phyloP scores from a whole-genome alignment of 2,329 filamentous ascomycete genomes.

The Cadophora malorum region DNA sequence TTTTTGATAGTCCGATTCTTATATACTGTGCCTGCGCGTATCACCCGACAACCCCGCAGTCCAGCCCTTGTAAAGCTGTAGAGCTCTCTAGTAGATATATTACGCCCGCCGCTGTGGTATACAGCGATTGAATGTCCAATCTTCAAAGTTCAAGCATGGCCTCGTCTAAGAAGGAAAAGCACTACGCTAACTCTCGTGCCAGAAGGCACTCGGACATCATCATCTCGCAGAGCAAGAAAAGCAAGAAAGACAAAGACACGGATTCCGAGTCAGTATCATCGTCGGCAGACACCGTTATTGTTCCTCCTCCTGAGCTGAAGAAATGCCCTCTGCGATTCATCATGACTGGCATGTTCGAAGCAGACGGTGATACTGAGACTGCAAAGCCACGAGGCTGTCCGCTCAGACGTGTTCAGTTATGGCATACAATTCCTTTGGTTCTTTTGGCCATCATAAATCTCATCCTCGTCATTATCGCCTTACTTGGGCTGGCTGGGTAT shows the following conservation, averaged over 20 bases:
- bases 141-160: slow-evolving; percentile 33
- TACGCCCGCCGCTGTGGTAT: not conserved
- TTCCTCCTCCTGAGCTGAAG: slow-evolving; percentile 26
- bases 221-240: slow-evolving; percentile 36
- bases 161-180: slow-evolving; percentile 40
- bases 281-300: slow-evolving; percentile 26
- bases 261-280: slow-evolving; percentile 35
- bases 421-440: slow-evolving; percentile 42
- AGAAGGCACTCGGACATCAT: slow-evolving; percentile 35
- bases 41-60: slow-evolving; percentile 22
- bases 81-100: not conserved
- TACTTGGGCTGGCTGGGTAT: slow-evolving; percentile 41
- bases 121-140: not conserved
- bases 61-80: not conserved
- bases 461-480: slow-evolving; percentile 38
- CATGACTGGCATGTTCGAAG: slow-evolving; percentile 37
- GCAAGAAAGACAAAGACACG: slow-evolving; percentile 39
- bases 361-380: slow-evolving; percentile 26
- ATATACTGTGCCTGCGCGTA: slow-evolving; percentile 18
- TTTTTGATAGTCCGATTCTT: slow-evolving; percentile 15
- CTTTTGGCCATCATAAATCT: slow-evolving; percentile 41
- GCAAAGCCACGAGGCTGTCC: slow-evolving; percentile 34
- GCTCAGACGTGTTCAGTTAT: slow-evolving; percentile 40
- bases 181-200: slow-evolving; percentile 37
- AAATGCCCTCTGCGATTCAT: slow-evolving; percentile 42